These are phyloP conservation scores for Adansonia digitata DNA, from an alignment of 345 rosid species.

Conservation along the genomic window DNA sequence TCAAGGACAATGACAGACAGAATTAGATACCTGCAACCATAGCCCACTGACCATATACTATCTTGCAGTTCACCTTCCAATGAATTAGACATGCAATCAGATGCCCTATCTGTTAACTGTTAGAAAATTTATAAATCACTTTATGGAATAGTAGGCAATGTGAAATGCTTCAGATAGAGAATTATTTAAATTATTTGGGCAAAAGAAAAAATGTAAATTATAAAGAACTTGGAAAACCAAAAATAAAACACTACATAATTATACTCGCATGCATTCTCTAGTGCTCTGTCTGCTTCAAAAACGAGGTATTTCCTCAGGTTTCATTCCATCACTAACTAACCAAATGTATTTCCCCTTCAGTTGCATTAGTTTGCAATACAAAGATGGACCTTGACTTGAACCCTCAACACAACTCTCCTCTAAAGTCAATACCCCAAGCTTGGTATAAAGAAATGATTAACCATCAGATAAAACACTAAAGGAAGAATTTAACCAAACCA, in stretches of 20 bases:
- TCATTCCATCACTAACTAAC: background rate
- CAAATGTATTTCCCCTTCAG: background rate
- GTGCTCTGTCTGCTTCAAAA: background rate
- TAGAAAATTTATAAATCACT: conserved; percentile 15
- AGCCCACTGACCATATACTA: conserved; percentile 43
- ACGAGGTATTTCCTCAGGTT: background rate
- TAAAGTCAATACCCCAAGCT: background rate
- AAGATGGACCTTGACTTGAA: background rate
- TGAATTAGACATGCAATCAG: conserved; percentile 50
- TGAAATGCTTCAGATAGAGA: conserved; percentile 4
- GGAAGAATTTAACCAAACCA: background rate
- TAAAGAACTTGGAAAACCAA: background rate
- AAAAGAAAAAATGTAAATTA: background rate
- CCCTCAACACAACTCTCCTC: background rate
- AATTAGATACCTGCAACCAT: conserved; percentile 50
- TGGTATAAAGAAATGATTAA: no score
- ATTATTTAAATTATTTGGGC: background rate
- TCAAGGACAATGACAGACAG: conserved; percentile 10
- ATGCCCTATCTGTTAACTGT: conserved; percentile 50
- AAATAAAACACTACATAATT: background rate
- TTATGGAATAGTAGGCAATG: background rate
- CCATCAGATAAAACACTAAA: no score
- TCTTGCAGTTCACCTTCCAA: conserved; percentile 55
- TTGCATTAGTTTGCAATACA: background rate
- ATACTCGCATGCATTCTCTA: background rate